A percentile compares a stretch with the other conserved stretches of the same genome.
These are phyloP conservation scores for Nakataea oryzae DNA, from an alignment of 2,329 filamentous ascomycete genomes.

Conservation along the genomic window DNA sequence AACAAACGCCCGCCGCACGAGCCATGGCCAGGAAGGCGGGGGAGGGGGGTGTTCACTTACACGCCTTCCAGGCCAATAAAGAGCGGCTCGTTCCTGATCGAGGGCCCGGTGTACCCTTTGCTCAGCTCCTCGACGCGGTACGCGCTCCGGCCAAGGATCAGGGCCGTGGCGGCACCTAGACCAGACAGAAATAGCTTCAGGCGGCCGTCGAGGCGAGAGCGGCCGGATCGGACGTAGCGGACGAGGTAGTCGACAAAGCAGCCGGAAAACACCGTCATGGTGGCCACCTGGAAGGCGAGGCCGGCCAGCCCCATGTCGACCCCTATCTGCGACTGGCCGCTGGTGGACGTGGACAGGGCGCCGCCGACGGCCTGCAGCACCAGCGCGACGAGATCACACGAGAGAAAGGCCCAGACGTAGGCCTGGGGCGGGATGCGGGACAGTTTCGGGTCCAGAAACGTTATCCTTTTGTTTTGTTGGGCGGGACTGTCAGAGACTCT, in stretches of 20 bases:
- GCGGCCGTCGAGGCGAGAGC: slow-evolving; percentile 7
- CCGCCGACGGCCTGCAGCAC: slow-evolving; percentile 45
- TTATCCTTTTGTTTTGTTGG: slow-evolving; percentile 13
- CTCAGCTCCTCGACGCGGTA: slow-evolving; percentile 57
- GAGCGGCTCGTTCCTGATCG: slow-evolving; percentile 38
- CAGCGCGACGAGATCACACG: slow-evolving; percentile 43
- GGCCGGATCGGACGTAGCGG: slow-evolving; percentile 20
- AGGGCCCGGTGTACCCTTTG: slow-evolving; percentile 45
- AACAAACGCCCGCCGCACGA: no score
- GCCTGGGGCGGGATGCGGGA: slow-evolving; percentile 28
- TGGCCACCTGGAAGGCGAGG: slow-evolving; percentile 46
- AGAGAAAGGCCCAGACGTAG: slow-evolving; percentile 36
- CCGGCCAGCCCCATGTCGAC: slow-evolving; percentile 41
- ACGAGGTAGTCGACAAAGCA: slow-evolving; percentile 37
- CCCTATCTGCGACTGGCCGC: slow-evolving; percentile 33
- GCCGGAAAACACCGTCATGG: slow-evolving; percentile 39
- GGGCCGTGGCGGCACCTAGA: slow-evolving; percentile 33
- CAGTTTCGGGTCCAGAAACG: slow-evolving; percentile 24
- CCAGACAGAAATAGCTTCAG: slow-evolving; percentile 20
- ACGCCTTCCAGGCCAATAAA: slow-evolving; percentile 46
- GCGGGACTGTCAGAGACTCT: neutral
- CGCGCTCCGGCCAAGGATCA: slow-evolving; percentile 50
- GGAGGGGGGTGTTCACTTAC: slow-evolving; percentile 14
- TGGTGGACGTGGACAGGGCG: slow-evolving; percentile 32
- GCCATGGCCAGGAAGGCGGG: no score